These are phyloP conservation scores for Allium cepa DNA, from an alignment of 106 monocot genomes.

Conservation along the genomic window DNA sequence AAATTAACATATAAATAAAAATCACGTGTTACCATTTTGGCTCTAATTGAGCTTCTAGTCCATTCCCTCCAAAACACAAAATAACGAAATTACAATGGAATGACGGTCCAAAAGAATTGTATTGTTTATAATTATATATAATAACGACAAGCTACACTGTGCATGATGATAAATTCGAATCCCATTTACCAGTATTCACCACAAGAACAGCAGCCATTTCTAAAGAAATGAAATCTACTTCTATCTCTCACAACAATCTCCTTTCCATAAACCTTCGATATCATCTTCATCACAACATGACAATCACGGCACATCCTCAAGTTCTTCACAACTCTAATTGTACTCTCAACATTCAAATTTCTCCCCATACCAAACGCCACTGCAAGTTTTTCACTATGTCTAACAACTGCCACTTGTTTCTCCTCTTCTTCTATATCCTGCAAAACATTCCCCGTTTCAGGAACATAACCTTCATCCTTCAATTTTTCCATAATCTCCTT, in stretches of 20 bases:
- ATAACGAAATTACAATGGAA: no score
- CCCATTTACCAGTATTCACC: constrained; percentile 29
- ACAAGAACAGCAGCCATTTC: constrained; percentile 41
- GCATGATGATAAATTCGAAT: no score
- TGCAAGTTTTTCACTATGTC: constrained; percentile 56
- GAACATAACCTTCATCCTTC: constrained; percentile 23
- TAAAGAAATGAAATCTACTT: constrained; percentile 48
- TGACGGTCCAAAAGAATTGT: no score
- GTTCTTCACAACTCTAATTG: constrained; percentile 47
- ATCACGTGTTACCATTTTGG: no score
- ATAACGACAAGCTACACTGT: no score
- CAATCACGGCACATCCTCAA: constrained; percentile 49
- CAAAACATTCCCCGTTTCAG: constrained; percentile 27
- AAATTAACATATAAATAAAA: no score
- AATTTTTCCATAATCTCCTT: constrained; percentile 22
- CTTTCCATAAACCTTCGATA: constrained; percentile 30
- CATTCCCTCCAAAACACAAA: no score
- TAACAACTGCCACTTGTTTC: constrained; percentile 29
- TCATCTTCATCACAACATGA: constrained; percentile 36
- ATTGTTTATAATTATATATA: no score
- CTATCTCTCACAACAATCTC: constrained; percentile 44
- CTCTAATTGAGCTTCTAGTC: no score
- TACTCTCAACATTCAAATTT: constrained; percentile 21
- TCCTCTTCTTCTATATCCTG: constrained; percentile 45
- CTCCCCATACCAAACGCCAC: constrained; percentile 47